These are phyloP conservation scores for Hibiscus syriacus DNA, from an alignment of 345 rosid species.

Conservation along the genomic window DNA sequence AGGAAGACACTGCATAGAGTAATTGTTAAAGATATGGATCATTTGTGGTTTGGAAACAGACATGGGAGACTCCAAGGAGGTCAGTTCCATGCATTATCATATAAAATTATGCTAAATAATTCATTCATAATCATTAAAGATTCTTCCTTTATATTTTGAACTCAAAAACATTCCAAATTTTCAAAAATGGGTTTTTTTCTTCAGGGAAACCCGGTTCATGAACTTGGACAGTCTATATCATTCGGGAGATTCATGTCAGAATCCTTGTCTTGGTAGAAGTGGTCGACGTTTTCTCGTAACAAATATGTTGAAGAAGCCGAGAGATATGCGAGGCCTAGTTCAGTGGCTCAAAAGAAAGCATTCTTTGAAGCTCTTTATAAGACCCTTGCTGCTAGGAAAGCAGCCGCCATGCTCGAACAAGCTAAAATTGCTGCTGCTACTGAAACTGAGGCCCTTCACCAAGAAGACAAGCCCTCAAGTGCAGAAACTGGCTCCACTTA, in stretches of 20 bases:
- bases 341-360: slow-evolving; percentile 85
- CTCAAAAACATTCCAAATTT: background rate
- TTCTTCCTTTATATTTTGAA: background rate
- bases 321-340: slow-evolving; percentile 65
- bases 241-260: slow-evolving; percentile 90
- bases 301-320: slow-evolving; percentile 77
- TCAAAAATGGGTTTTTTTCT: slow-evolving; percentile 14
- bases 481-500: slow-evolving; percentile 12
- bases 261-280: slow-evolving; percentile 85
- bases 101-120: background rate
- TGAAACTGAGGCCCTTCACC: slow-evolving; percentile 18
- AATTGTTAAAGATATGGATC: slow-evolving; percentile 12
- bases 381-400: slow-evolving; percentile 71
- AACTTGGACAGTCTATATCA: slow-evolving; percentile 77
- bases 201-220: slow-evolving; percentile 59
- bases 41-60: slow-evolving; percentile 14
- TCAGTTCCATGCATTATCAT: slow-evolving; percentile 14
- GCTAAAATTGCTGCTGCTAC: slow-evolving; percentile 19
- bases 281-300: slow-evolving; percentile 74
- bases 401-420: slow-evolving; percentile 67
- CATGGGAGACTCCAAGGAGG: slow-evolving; percentile 85
- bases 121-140: background rate
- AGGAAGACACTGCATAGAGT: background rate
- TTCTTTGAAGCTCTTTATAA: slow-evolving; percentile 85
- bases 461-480: too few species aligned